Evolutionary conservation across 371 early-diverging fungal genomes (phyloP), one percentile per base, ranked within the genome.

Genomic region (Rhizomucor miehei): DNA sequence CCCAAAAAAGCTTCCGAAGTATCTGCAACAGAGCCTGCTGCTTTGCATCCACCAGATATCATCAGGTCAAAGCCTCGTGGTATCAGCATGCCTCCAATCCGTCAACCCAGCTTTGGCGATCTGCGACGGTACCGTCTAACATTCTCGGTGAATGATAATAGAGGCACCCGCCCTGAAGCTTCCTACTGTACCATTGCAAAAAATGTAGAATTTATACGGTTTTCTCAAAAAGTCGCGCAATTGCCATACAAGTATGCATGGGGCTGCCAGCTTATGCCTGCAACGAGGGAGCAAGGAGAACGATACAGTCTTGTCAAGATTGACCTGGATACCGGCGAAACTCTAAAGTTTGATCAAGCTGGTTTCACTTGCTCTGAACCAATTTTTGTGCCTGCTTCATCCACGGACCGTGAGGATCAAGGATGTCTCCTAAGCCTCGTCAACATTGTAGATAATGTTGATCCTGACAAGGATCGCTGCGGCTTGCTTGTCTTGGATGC

Each of bases 401-500:
- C 85, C 1, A 58, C 63, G 25, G 16, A 24, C 21, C 59, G 64
- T 6, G 85, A 87, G 56, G 88, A 86, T 44, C 84, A 87, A 46
- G 86, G 86, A 36, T 79, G 84, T 4, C 40, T 87, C 19, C 44
- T 86, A 23, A 73, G 70, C 23, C 56, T 83, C 11, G 79, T 77
- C 1, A 74, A 68, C 34, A 25, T 54, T 23, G 16, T 54, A 57
- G 12, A 55, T 37, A 25, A 39, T 16, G 19, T 52, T 19, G 60
- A 65, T 59, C 13, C 48, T 29, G n/a, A 56, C 60, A 9, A 55
- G 37, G 53, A 78, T 51, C 43, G 73, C 8, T 69, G 85, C 20
- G 76, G 71, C 52, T 44, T 87, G 60, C 40, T 84, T 20, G 62
- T 84, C n/a, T 43, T 87, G 56, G 73, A 87, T 67, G 88, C 84